Conservation (phyloP, 768 basidiomycete genomes). For the Lactifluus subvellereus region DNA sequence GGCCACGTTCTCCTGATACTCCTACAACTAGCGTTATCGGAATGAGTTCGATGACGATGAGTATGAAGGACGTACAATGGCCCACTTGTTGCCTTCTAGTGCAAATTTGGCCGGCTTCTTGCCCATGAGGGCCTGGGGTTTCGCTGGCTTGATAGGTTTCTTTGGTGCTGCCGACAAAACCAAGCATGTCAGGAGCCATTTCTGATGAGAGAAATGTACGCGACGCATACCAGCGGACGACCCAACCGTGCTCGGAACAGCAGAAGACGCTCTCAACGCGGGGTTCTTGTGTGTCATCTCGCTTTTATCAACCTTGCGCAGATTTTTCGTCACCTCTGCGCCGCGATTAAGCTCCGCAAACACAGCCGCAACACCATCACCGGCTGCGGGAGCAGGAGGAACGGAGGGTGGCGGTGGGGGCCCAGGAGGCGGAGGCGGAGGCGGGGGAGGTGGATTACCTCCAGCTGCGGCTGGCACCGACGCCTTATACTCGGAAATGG, state of each 20-base stretch:
- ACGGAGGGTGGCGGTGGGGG: constrained; percentile 36
- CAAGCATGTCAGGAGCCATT: neutral
- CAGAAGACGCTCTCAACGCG: constrained; percentile 52
- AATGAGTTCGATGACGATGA: neutral
- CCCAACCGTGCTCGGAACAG: constrained; percentile 41
- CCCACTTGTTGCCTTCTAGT: constrained; percentile 91
- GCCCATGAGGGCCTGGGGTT: constrained; percentile 74
- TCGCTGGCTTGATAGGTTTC: constrained; percentile 74
- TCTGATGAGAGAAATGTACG: neutral
- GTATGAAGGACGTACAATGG: constrained; percentile 53
- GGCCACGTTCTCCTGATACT: constrained; percentile 83
- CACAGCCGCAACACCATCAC: constrained; percentile 66
- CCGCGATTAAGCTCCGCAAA: constrained; percentile 91
- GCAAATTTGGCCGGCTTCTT: constrained; percentile 91
- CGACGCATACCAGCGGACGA: constrained; percentile 20
- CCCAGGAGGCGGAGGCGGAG: constrained; percentile 34
- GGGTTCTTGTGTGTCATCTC: constrained; percentile 99
- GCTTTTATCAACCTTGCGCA: constrained; percentile 92
- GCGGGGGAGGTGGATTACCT: constrained; percentile 45
- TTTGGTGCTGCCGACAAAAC: constrained; percentile 33
- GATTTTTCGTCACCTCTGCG: constrained; percentile 79
- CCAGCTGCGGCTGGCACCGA: constrained; percentile 32
- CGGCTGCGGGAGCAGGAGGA: constrained; percentile 31
- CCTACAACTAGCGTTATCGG: constrained; percentile 41
- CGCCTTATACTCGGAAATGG: constrained; percentile 48